Evolutionary conservation across 208 protist genomes (phyloP).

Genomic region (Histomonas meleagridis): DNA sequence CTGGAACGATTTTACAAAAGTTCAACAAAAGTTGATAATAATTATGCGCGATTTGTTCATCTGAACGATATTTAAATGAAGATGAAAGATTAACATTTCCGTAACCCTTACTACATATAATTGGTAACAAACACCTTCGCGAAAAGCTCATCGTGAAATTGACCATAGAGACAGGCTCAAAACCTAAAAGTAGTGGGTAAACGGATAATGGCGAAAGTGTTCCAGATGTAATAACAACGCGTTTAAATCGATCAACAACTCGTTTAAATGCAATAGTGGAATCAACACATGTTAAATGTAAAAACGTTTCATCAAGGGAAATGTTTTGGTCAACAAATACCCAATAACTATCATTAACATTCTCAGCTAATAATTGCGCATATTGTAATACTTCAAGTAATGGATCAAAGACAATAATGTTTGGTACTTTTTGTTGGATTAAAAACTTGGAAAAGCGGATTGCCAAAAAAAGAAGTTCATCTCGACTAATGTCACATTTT

Average conservation of each 20-base stretch:
- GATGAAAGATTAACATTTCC: conserved; percentile 41
- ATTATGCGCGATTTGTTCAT: neutral
- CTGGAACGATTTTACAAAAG: conserved; percentile 76
- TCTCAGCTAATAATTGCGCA: conserved; percentile 75
- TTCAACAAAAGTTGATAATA: conserved; percentile 62
- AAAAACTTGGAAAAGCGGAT: neutral
- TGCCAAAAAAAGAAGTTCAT: neutral
- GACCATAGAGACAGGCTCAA: conserved; percentile 62
- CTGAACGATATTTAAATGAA: neutral
- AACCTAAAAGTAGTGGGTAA: conserved; percentile 91
- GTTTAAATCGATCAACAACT: conserved; percentile 73
- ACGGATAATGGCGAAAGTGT: conserved; percentile 91
- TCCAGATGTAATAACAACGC: conserved; percentile 87
- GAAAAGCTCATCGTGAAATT: conserved; percentile 42
- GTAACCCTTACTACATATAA: conserved; percentile 55
- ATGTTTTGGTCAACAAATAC: conserved; percentile 38
- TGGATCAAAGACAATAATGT: conserved; percentile 71
- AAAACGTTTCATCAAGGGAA: conserved; percentile 50
- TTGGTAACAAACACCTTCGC: conserved; percentile 68
- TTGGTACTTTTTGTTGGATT: conserved; percentile 63
- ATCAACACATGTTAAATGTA: conserved; percentile 75
- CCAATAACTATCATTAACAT: conserved; percentile 57
- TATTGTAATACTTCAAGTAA: conserved; percentile 77
- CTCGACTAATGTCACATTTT: neutral
- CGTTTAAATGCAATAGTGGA: conserved; percentile 84